Evolutionary conservation across 1,284 basidiomycete species (phyloP).

Genomic region (Malassezia dermatis): DNA sequence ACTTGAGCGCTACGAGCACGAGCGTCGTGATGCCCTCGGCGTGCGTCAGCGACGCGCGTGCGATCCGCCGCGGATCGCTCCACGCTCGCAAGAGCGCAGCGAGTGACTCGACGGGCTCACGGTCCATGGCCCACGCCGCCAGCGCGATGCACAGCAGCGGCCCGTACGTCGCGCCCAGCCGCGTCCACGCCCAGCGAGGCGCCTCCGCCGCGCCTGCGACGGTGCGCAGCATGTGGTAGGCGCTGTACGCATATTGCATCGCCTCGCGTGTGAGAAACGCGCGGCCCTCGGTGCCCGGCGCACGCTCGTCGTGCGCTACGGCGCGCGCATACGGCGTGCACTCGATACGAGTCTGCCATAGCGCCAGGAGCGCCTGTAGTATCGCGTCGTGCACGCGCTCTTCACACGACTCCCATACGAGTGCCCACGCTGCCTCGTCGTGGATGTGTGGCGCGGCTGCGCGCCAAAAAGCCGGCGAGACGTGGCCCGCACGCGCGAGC

Average conservation of each 20-base stretch:
- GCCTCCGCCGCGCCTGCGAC: neutral
- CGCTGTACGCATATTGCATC: neutral
- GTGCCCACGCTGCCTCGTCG: constrained; percentile 3
- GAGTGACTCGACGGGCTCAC: neutral
- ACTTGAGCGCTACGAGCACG: neutral
- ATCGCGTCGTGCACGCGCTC: neutral
- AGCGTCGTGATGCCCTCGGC: constrained; percentile 1
- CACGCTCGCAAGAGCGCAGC: neutral
- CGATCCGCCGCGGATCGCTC: neutral
- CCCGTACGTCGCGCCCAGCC: neutral
- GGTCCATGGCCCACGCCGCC: constrained; percentile 1
- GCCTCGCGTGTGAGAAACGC: constrained; percentile 9
- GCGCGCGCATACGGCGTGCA: neutral
- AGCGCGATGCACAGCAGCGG: constrained; percentile 2
- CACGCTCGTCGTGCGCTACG: neutral
- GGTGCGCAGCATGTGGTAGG: neutral
- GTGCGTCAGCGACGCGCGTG: neutral
- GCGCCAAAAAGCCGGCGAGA: neutral
- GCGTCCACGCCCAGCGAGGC: neutral
- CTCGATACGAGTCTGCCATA: neutral
- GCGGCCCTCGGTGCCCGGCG: constrained; percentile 10
- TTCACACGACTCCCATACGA: neutral
- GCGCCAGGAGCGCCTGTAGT: neutral
- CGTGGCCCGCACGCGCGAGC: neutral
- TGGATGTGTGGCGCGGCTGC: neutral